Evolutionary conservation across 2,329 filamentous ascomycete species (phyloP).

Genomic region (Hypoxylon sp.): DNA sequence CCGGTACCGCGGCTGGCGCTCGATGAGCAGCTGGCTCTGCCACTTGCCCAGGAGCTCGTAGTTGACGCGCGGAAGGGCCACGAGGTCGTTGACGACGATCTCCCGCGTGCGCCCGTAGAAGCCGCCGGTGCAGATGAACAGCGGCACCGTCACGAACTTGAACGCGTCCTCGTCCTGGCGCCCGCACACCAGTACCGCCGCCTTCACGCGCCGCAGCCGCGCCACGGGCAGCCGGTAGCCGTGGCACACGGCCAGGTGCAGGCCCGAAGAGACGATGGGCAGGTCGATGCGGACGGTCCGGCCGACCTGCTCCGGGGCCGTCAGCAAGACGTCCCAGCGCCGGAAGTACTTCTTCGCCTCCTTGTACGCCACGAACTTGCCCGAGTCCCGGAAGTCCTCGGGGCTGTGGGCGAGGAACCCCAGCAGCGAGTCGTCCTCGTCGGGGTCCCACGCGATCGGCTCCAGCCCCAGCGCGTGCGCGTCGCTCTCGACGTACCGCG

Average conservation of each 20-base stretch:
- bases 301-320: slow-evolving; percentile 10
- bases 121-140: slow-evolving; percentile 15
- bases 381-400: slow-evolving; percentile 24
- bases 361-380: slow-evolving; percentile 14
- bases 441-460: slow-evolving; percentile 7
- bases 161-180: slow-evolving; percentile 10
- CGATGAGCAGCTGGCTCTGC: slow-evolving; percentile 9
- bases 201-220: slow-evolving; percentile 1
- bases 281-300: slow-evolving; percentile 13
- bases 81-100: slow-evolving; percentile 16
- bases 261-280: not conserved
- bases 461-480: slow-evolving; percentile 12
- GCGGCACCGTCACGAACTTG: slow-evolving; percentile 17
- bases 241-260: slow-evolving; percentile 5
- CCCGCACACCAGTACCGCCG: slow-evolving; percentile 22
- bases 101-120: slow-evolving; percentile 24
- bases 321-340: slow-evolving; percentile 5
- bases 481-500: not conserved
- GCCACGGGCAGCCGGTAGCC: not conserved
- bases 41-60: slow-evolving; percentile 4
- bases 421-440: slow-evolving; percentile 11
- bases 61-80: slow-evolving; percentile 11
- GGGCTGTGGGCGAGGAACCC: slow-evolving; percentile 27
- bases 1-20: slow-evolving; percentile 19
- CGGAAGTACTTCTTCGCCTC: slow-evolving; percentile 19